Conservation (phyloP, 148 eudicot species). For the Limonium bicolor region DNA sequence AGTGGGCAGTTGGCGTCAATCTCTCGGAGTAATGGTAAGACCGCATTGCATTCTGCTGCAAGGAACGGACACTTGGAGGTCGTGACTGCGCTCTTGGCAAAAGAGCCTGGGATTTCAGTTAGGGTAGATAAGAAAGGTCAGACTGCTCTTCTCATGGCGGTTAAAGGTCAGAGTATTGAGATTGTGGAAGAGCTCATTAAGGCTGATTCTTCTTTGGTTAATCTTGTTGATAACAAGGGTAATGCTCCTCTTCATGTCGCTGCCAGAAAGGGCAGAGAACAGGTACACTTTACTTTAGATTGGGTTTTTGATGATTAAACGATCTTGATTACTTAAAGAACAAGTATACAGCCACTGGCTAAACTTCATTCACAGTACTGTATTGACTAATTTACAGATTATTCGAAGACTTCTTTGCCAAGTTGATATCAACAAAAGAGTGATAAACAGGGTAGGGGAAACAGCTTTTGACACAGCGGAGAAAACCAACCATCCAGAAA, state of each 20-base stretch:
- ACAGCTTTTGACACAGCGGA: conserved; percentile 39
- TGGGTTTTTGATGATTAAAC: too few species aligned
- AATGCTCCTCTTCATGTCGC: conserved; percentile 72
- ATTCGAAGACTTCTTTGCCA: conserved; percentile 39
- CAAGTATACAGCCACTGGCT: too few species aligned
- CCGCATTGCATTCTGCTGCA: conserved; percentile 73
- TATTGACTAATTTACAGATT: conserved; percentile 38
- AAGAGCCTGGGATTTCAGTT: conserved; percentile 46
- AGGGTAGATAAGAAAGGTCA: conserved; percentile 84
- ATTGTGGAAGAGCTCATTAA: conserved; percentile 61
- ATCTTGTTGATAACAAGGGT: conserved; percentile 64
- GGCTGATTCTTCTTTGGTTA: conserved; percentile 42
- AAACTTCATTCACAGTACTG: too few species aligned
- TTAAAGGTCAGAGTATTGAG: conserved; percentile 65
- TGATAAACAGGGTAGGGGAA: conserved; percentile 57
- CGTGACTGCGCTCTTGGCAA: conserved; percentile 49
- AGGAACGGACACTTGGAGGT: conserved; percentile 75
- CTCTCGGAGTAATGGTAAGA: conserved; percentile 76
- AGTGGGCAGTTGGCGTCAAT: conserved; percentile 63
- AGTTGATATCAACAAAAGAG: conserved; percentile 29
- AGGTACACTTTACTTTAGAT: conserved; percentile 20
- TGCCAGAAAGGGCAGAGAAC: conserved; percentile 58
- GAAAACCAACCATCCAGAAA: conserved; percentile 19
- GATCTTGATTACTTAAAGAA: background rate
- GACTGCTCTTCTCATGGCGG: conserved; percentile 94